Percentiles rank a stretch among this genome's conserved stretches.
Conservation (phyloP, 495 filamentous ascomycete genomes). For the Lepidopterella palustris region DNA sequence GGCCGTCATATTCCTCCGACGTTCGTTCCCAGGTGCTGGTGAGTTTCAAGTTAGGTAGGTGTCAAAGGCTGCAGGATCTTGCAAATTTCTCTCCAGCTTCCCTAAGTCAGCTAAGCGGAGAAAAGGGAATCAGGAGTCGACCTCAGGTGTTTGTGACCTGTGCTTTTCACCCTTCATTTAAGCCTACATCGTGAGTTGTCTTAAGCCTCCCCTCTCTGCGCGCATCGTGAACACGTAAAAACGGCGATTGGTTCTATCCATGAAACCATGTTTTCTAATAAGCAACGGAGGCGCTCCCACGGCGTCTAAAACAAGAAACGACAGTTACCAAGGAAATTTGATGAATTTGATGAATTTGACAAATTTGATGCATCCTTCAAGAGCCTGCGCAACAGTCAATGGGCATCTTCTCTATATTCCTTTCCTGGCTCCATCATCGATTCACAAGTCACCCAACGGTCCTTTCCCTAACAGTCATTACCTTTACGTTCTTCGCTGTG, state of each 20-base stretch:
- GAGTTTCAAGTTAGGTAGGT: no score
- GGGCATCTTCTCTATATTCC: background rate
- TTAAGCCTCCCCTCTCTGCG: background rate
- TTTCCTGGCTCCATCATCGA: background rate
- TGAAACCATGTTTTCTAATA: background rate
- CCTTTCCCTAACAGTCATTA: background rate
- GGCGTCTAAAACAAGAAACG: background rate
- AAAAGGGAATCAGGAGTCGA: no score
- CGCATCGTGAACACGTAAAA: background rate
- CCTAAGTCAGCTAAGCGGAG: no score
- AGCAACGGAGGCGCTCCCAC: background rate
- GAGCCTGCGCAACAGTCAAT: background rate
- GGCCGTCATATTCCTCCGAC: no score
- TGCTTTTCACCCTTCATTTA: no score
- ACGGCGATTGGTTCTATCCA: background rate
- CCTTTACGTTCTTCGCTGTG: background rate
- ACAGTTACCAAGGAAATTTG: background rate
- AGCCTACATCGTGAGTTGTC: no score
- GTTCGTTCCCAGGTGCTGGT: no score
- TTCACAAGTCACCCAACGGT: background rate
- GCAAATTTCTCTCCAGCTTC: no score
- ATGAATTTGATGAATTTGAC: no score
- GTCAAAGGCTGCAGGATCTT: no score
- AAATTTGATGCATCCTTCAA: background rate
- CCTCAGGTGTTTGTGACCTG: no score